Base-by-base conservation (phyloP, 495 filamentous ascomycete species). In the Staphylotrichum tortipilum region DNA sequence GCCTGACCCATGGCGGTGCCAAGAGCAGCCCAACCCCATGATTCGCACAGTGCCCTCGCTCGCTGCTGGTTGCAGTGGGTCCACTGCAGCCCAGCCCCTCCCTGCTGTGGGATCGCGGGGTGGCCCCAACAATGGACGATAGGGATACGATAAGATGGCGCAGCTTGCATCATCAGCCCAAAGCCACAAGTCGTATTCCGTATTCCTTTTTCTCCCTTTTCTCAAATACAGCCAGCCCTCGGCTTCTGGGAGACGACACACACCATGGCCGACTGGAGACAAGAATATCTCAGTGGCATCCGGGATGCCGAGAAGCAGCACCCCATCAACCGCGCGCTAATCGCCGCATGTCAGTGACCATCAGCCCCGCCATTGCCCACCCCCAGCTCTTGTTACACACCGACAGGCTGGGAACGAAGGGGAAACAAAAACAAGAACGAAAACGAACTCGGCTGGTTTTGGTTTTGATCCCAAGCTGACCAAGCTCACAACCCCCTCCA, bases 181-280 rank as follows among this genome's bases (percentile, higher is more conserved):
- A 30, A 30, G 21, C 12, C 30, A 19, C 14, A 18, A 4, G 8
- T 29, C 12, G 17, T 30, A 36, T 23, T n/a, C n/a, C 23, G 1
- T 12, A 6, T 28, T 23, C 24, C 6, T 18, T 9, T 21, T 43
- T 35, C 11, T 15, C 26, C 11, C 18, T 53, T 18, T 21, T 53
- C 17, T 15, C 3, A n/a, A n/a, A n/a, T n/a, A n/a, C n/a, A n/a
- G n/a, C n/a, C n/a, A n/a, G n/a, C n/a, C n/a, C n/a, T n/a, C n/a
- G n/a, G n/a, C n/a, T n/a, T n/a, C n/a, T n/a, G 21, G 46, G 1
- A 47, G 3, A 4, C 8, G 36, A 4, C 19, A 51, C 46, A 8
- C 44, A 63, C 35, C 40, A 74, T 74, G 70, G 52, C 65, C 17
- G 65, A 68, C 63, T 76, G 73, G 73, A 61, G 64, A 53, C 66